phyloP scores from a whole-genome alignment of 179 eudicot species.

The Camellia oleifera region DNA sequence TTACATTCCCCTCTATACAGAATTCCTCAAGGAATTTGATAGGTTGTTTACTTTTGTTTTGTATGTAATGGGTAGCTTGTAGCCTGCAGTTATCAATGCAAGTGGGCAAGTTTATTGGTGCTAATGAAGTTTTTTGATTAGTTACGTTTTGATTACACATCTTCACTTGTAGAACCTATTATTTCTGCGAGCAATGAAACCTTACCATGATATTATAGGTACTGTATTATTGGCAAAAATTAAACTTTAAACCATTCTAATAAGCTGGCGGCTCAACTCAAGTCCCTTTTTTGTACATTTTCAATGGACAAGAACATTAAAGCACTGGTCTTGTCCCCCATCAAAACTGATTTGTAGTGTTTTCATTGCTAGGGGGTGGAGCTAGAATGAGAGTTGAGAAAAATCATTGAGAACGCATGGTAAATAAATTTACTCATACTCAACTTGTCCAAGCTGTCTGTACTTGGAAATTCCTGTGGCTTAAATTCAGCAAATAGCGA shows the following conservation, averaged over 20 bases:
- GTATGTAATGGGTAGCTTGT: not conserved
- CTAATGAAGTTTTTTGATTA: not conserved
- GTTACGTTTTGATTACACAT: not conserved
- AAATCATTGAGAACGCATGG: not conserved
- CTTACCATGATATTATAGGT: not conserved
- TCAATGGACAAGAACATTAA: not conserved
- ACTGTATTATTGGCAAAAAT: not conserved
- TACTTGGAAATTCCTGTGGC: constrained; percentile 4
- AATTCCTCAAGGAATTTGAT: not conserved
- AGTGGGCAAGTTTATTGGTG: not conserved
- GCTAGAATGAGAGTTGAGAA: not conserved
- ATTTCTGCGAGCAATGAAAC: not conserved
- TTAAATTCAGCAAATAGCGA: not conserved
- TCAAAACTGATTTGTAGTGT: not conserved
- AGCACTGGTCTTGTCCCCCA: not conserved
- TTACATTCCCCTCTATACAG: not conserved
- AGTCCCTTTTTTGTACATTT: not conserved
- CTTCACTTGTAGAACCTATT: constrained; percentile 10
- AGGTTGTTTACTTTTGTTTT: not conserved
- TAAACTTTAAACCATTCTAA: not conserved
- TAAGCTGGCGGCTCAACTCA: not conserved
- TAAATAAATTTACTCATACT: not conserved
- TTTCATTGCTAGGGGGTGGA: not conserved
- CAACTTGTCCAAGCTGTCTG: not conserved
- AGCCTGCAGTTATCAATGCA: not conserved